These are phyloP conservation scores for Trichoderma parareesei DNA, from an alignment of 495 filamentous ascomycete genomes.

Conservation along the genomic window DNA sequence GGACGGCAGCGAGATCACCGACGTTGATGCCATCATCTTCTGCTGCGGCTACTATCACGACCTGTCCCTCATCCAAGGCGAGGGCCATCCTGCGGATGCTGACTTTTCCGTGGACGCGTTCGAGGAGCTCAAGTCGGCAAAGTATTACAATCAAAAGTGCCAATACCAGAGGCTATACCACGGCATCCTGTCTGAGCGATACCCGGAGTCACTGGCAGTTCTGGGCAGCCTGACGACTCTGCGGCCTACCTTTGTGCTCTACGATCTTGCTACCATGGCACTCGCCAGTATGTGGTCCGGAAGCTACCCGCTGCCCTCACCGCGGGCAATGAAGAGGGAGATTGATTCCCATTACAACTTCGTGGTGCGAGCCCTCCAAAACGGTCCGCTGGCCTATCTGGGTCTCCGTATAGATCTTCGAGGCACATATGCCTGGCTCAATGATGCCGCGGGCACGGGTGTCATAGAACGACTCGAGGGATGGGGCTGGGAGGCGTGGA, in stretches of 20 bases:
- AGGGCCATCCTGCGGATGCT: slow-evolving; percentile 2
- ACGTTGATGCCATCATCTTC: slow-evolving; percentile 25
- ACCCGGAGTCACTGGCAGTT: slow-evolving; percentile 23
- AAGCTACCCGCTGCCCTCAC: slow-evolving; percentile 18
- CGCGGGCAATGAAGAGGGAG: slow-evolving; percentile 19
- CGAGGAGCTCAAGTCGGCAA: slow-evolving; percentile 5
- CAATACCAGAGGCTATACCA: slow-evolving; percentile 21
- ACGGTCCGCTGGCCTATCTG: slow-evolving; percentile 5
- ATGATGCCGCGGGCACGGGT: slow-evolving; percentile 26
- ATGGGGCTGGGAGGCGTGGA: slow-evolving; percentile 24
- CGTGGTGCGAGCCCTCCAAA: slow-evolving; percentile 17
- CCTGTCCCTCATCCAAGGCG: slow-evolving; percentile 11
- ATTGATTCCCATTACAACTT: slow-evolving; percentile 22
- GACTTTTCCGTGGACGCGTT: background rate
- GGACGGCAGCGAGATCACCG: slow-evolving; percentile 23
- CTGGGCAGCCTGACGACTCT: slow-evolving; percentile 15
- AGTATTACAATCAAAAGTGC: slow-evolving; percentile 17
- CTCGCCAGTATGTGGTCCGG: slow-evolving; percentile 26
- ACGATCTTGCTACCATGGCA: slow-evolving; percentile 26
- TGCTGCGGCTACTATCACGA: slow-evolving; percentile 26
- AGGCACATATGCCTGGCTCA: slow-evolving; percentile 16
- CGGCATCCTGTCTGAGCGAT: slow-evolving; percentile 13
- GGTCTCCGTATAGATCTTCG: slow-evolving; percentile 5
- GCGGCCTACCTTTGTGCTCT: slow-evolving; percentile 23
- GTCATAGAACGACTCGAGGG: slow-evolving; percentile 23